A percentile compares a stretch with the other conserved stretches of the same genome.
Conservation (phyloP, 495 filamentous ascomycete genomes). For the Aspergillus steynii region DNA sequence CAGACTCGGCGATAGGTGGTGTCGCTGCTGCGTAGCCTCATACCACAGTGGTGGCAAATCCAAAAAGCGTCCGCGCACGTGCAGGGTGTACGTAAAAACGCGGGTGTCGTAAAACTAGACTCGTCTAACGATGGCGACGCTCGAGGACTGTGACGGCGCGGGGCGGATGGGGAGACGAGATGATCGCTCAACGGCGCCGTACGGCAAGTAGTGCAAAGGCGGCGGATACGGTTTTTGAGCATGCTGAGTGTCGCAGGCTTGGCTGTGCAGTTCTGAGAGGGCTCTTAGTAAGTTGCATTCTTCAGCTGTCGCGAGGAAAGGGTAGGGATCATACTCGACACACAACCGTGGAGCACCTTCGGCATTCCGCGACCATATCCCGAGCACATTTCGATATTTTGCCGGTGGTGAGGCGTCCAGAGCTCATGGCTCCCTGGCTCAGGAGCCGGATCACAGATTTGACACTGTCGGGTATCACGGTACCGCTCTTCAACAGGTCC, state of each 20-base stretch:
- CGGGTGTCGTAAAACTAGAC: conserved; percentile 35
- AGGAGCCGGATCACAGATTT: conserved; percentile 38
- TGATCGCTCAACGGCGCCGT: conserved; percentile 58
- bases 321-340: conserved; percentile 61
- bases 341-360: conserved; percentile 70
- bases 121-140: conserved; percentile 2
- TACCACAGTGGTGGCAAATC: conserved; percentile 80
- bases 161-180: conserved; percentile 13
- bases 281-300: neutral
- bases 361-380: conserved; percentile 82
- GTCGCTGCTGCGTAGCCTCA: conserved; percentile 65
- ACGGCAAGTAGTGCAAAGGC: conserved; percentile 73
- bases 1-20: conserved; percentile 77
- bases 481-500: conserved; percentile 36
- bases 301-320: neutral
- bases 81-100: conserved; percentile 64
- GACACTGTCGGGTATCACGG: conserved; percentile 36
- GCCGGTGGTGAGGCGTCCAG: conserved; percentile 54
- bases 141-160: neutral
- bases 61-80: conserved; percentile 67
- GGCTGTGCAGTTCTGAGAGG: conserved; percentile 77
- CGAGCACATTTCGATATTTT: conserved; percentile 75
- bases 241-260: conserved; percentile 66
- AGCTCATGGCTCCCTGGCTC: conserved; percentile 30
- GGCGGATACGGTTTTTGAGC: conserved; percentile 70